Evolutionary conservation across 495 filamentous ascomycete genomes (phyloP), one percentile per base, ranked within the genome.

Genomic region (Cairneyella variabilis): DNA sequence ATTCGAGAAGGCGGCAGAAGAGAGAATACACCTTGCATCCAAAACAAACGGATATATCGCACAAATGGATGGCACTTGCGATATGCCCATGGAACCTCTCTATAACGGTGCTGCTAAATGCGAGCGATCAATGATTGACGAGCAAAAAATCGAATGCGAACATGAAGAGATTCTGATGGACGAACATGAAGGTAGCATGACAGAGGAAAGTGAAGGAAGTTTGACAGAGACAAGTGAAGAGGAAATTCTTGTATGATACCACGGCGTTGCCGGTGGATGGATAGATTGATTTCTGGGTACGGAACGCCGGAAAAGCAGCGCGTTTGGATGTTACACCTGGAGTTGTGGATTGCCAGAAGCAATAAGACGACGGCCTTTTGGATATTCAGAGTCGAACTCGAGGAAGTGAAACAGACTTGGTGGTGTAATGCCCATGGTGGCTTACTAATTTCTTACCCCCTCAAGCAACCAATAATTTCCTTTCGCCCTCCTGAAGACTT

Each of bases 161-260:
- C 37, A 36, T 20, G 39, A 8, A 12, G 22, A 38, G 27, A 16
- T 34, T 21, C 16, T 41, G 18, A n/a, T 21, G 45, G 43, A 25
- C n/a, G 30, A 47, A 21, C 16, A 23, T 7, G 25, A 28, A 10
- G 18, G 49, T 12, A 30, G 18, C 12, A 38, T 16, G 17, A 3
- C 12, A 26, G 46, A 34, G 22, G 53, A 48, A 21, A 63, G 38
- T 20, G 60, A 62, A 48, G 54, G 40, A 22, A 54, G 44, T 41
- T 26, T 53, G 27, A 62, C 51, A 22, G 58, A 61, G 41, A 63
- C 56, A 25, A 63, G 60, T 22, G 60, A 63, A 27, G 60, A 63
- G 30, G 60, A 63, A 50, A 59, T 56, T 43, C 56, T 63, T 10
- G 40, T 56, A 46, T 58, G 59, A 62, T 41, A 49, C 18, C n/a